Evolutionary conservation across 2,329 filamentous ascomycete genomes (phyloP).

Genomic region (Aspergillus sp.): DNA sequence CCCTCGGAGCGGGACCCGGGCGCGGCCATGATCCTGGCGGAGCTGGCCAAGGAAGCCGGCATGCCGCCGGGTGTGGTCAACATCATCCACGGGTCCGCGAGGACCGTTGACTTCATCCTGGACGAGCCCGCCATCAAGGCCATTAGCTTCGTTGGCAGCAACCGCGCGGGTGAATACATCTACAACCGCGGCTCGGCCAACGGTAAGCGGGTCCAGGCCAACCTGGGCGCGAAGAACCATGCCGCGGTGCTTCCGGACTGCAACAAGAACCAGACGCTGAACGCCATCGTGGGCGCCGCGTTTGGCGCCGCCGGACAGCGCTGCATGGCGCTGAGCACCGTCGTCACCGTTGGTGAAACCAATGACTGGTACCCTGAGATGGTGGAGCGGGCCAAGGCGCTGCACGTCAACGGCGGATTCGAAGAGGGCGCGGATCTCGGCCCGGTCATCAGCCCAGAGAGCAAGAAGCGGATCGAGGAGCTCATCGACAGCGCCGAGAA

Average conservation of each 20-base stretch:
- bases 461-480: slow-evolving; percentile 54
- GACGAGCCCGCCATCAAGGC: slow-evolving; percentile 61
- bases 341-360: slow-evolving; percentile 56
- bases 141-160: slow-evolving; percentile 59
- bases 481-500: slow-evolving; percentile 53
- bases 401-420: slow-evolving; percentile 54
- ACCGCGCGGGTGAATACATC: slow-evolving; percentile 61
- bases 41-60: slow-evolving; percentile 54
- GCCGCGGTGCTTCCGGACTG: slow-evolving; percentile 57
- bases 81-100: slow-evolving; percentile 55
- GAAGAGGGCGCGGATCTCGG: slow-evolving; percentile 55
- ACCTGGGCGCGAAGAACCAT: slow-evolving; percentile 62
- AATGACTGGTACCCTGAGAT: slow-evolving; percentile 57
- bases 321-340: slow-evolving; percentile 59
- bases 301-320: slow-evolving; percentile 61
- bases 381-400: slow-evolving; percentile 50
- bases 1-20: slow-evolving; percentile 58
- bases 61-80: slow-evolving; percentile 59
- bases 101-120: slow-evolving; percentile 60
- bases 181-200: slow-evolving; percentile 58
- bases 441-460: slow-evolving; percentile 54
- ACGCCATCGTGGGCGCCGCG: slow-evolving; percentile 57
- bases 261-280: slow-evolving; percentile 60
- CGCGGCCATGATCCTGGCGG: slow-evolving; percentile 57
- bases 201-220: slow-evolving; percentile 61